Evolutionary conservation across 306 rosid species (phyloP).

Genomic region (Calophaca sinica): DNA sequence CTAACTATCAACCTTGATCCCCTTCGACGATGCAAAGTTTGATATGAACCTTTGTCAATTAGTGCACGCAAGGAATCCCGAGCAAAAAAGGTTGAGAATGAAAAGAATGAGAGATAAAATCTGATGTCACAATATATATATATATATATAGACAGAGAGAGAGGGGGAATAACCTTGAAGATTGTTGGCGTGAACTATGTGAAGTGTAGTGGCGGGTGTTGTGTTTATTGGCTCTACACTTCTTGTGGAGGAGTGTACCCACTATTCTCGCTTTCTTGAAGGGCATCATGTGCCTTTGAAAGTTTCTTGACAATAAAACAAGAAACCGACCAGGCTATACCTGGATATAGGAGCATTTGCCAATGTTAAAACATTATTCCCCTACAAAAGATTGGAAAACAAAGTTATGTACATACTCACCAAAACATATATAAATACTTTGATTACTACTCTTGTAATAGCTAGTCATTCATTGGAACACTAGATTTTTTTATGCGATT

Average conservation of each 20-base stretch:
- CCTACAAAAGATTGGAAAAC: conserved; percentile 33
- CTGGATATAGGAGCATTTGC: background rate
- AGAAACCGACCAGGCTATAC: background rate
- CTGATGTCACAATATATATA: background rate
- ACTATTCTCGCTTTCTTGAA: background rate
- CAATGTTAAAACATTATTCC: conserved; percentile 1
- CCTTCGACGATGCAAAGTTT: too few relatives aligned
- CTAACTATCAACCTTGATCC: too few relatives aligned
- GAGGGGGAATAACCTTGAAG: conserved; percentile 8
- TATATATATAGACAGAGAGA: too few relatives aligned
- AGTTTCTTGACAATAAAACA: conserved; percentile 39
- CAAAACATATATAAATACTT: background rate
- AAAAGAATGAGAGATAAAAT: background rate
- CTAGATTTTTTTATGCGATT: background rate
- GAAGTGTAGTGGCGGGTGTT: background rate
- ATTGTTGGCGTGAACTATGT: background rate
- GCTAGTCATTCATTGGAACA: background rate
- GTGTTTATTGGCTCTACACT: background rate
- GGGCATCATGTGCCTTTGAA: conserved; percentile 33
- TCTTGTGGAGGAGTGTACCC: background rate
- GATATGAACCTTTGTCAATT: too few relatives aligned
- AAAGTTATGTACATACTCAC: conserved; percentile 5
- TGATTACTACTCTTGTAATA: background rate
- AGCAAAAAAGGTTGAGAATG: too few relatives aligned
- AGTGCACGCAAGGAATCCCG: too few relatives aligned